phyloP scores from a whole-genome alignment of 257 asterid genomes.

The Solanum peruvianum region DNA sequence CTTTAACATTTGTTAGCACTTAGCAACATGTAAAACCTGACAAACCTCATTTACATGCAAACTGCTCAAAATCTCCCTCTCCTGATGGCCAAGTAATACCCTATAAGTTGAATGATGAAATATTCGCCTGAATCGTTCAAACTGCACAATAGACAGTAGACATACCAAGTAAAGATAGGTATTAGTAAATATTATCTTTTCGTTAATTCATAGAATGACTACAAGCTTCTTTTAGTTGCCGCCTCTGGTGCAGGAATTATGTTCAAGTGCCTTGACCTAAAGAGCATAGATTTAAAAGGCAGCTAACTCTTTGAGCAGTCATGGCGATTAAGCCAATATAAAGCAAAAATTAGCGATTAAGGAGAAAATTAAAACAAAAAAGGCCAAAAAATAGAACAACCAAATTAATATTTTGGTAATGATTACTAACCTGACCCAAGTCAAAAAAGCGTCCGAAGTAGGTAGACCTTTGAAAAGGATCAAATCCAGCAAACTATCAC shows the following conservation, averaged over 20 bases:
- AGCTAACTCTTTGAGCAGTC: not conserved
- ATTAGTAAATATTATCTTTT: not conserved
- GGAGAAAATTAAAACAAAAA: not conserved
- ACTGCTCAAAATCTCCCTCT: conserved; percentile 82
- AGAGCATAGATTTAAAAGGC: not conserved
- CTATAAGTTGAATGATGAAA: conserved; percentile 92
- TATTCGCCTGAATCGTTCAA: conserved; percentile 85
- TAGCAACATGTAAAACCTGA: not conserved
- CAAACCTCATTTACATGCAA: conserved; percentile 70
- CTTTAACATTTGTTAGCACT: not conserved
- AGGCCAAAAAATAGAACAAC: not conserved
- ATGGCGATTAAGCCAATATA: not conserved
- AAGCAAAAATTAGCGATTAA: not conserved
- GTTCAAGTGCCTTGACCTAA: not conserved
- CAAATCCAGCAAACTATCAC: conserved; percentile 87
- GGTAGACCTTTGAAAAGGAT: conserved; percentile 94
- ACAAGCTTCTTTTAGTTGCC: not conserved
- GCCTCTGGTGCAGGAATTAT: not conserved
- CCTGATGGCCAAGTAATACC: conserved; percentile 75
- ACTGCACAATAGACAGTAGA: conserved; percentile 28
- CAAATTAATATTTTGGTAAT: not conserved
- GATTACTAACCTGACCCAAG: conserved; percentile 74
- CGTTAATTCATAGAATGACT: not conserved
- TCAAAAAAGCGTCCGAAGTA: conserved; percentile 93
- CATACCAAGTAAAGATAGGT: not conserved